Conservation (phyloP, 345 rosid species). For the Camelina neglecta region DNA sequence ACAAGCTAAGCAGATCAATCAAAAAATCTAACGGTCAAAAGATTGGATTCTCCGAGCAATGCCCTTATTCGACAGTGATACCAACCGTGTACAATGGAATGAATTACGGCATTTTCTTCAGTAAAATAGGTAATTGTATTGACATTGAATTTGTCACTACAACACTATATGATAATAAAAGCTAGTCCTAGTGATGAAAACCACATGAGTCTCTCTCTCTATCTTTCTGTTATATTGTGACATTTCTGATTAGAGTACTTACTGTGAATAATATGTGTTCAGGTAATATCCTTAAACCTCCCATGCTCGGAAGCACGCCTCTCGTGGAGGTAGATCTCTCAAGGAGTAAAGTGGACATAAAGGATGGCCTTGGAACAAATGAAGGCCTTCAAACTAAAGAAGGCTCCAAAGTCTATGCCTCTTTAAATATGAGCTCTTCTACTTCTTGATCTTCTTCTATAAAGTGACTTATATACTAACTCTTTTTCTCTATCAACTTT, state of each 20-base stretch:
- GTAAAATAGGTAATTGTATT: constrained; percentile 53
- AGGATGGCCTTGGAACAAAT: constrained; percentile 33
- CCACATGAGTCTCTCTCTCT: not conserved
- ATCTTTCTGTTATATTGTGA: not conserved
- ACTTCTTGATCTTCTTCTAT: not conserved
- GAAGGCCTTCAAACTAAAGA: constrained; percentile 3
- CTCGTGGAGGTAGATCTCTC: constrained; percentile 24
- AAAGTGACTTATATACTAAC: not conserved
- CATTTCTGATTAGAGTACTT: constrained; percentile 4
- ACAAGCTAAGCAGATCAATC: constrained; percentile 55
- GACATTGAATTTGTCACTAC: not conserved
- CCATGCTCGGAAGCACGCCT: not conserved
- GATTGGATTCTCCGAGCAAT: constrained; percentile 65
- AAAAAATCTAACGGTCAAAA: constrained; percentile 44
- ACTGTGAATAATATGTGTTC: not conserved
- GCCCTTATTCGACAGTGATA: constrained; percentile 69
- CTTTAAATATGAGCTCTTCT: constrained; percentile 7
- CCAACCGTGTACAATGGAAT: constrained; percentile 86
- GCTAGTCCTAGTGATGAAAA: not conserved
- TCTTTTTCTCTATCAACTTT: not conserved
- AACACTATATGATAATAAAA: constrained; percentile 10
- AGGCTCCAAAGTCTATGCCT: constrained; percentile 32
- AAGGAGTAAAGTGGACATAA: constrained; percentile 16
- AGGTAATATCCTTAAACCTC: constrained; percentile 32
- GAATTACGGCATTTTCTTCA: constrained; percentile 78